These are phyloP conservation scores for Cytospora paraplurivora DNA, from an alignment of 2,329 filamentous ascomycete species.

Conservation along the genomic window DNA sequence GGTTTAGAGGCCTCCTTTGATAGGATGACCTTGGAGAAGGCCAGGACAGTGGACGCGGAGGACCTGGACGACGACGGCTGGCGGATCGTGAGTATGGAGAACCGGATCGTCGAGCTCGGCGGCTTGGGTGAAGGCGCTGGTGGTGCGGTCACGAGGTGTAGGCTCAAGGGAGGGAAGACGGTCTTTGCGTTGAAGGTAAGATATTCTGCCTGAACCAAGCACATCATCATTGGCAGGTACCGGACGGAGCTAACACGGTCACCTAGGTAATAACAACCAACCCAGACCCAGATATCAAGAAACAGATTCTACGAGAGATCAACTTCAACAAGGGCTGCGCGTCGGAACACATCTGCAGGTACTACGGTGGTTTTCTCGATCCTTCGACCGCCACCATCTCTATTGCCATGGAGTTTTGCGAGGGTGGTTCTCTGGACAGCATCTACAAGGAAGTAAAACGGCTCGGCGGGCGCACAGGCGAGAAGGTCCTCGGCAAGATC, in stretches of 20 bases:
- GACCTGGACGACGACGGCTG: constrained; percentile 94
- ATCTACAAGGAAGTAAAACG: constrained; percentile 98
- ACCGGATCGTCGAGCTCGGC: constrained; percentile 84
- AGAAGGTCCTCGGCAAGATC: constrained; percentile 96
- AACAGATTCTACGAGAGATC: constrained; percentile 94
- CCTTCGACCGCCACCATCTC: constrained; percentile 95
- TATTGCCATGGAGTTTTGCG: constrained; percentile 99
- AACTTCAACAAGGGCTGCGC: constrained; percentile 98
- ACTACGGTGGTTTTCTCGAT: constrained; percentile 96
- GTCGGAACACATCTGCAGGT: constrained; percentile 93
- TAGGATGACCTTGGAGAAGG: constrained; percentile 78
- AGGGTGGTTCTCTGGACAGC: constrained; percentile 92
- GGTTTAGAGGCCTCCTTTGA: constrained; percentile 73
- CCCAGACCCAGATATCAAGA: constrained; percentile 96
- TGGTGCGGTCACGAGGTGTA: constrained; percentile 89
- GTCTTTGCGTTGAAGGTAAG: constrained; percentile 92
- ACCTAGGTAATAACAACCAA: constrained; percentile 93
- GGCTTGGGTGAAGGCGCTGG: constrained; percentile 93
- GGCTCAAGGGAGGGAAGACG: constrained; percentile 87
- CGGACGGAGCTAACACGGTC: neutral
- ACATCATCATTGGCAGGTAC: neutral
- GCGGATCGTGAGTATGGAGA: constrained; percentile 88
- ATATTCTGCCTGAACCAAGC: neutral
- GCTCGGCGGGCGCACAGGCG: constrained; percentile 88
- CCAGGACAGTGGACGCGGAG: constrained; percentile 83